phyloP scores from a whole-genome alignment of 805 yeast species.

The Nakazawaea populi region DNA sequence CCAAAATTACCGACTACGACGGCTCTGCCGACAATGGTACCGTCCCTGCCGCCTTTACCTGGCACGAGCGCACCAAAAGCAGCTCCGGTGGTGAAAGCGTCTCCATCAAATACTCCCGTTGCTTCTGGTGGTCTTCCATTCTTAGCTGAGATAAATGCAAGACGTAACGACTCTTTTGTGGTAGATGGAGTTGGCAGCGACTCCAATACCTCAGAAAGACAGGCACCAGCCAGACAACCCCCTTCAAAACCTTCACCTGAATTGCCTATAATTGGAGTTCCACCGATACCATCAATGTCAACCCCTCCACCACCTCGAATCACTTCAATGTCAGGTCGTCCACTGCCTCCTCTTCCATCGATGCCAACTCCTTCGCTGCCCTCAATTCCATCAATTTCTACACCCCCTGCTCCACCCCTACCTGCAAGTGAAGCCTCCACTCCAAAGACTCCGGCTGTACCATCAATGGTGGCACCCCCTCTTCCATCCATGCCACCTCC shows the following conservation, averaged over 20 bases:
- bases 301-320: constrained; percentile 18
- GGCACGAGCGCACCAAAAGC: constrained; percentile 2
- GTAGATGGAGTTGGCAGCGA: constrained; percentile 28
- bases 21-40: constrained; percentile 7
- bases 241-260: constrained; percentile 16
- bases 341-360: constrained; percentile 19
- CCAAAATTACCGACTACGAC: constrained; percentile 8
- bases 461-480: constrained; percentile 2
- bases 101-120: constrained; percentile 14
- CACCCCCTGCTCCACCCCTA: constrained; percentile 12
- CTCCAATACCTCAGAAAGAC: constrained; percentile 1
- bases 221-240: not conserved
- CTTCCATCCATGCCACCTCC: constrained; percentile 14
- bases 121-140: constrained; percentile 47
- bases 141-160: constrained; percentile 50
- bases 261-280: constrained; percentile 12
- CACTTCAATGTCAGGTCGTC: constrained; percentile 17
- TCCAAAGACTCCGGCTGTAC: constrained; percentile 1
- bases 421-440: constrained; percentile 13
- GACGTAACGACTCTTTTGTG: constrained; percentile 45
- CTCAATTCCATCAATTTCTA: constrained; percentile 15
- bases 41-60: constrained; percentile 23
- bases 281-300: constrained; percentile 11
- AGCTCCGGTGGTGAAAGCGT: constrained; percentile 11
- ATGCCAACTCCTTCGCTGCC: constrained; percentile 18